Evolutionary conservation across 768 basidiomycete genomes (phyloP).

Genomic region (Galerina sulciceps): DNA sequence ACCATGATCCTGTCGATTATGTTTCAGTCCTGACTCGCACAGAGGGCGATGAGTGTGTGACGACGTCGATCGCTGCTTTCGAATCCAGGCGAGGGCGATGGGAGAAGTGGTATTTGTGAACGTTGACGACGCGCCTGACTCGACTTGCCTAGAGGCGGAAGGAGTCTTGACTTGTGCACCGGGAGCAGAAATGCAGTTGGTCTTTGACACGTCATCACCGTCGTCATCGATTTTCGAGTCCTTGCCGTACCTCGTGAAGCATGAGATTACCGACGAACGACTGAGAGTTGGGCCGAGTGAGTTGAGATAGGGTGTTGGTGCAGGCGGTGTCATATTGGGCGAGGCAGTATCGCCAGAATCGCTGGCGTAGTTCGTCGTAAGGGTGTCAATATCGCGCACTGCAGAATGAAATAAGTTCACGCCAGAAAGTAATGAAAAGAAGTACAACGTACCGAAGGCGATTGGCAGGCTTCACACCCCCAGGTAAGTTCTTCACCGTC

Average conservation of each 20-base stretch:
- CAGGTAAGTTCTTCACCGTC: no score
- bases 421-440: no score
- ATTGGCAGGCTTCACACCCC: no score
- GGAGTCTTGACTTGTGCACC: background rate
- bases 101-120: slow-evolving; percentile 93
- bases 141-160: slow-evolving; percentile 7
- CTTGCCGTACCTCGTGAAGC: slow-evolving; percentile 77
- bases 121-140: slow-evolving; percentile 85
- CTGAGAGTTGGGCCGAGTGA: slow-evolving; percentile 94
- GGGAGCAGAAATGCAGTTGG: slow-evolving; percentile 21
- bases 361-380: no score
- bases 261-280: slow-evolving; percentile 73
- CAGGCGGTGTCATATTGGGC: slow-evolving; percentile 94
- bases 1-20: slow-evolving; percentile 89
- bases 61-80: slow-evolving; percentile 91
- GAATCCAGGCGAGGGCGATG: slow-evolving; percentile 83
- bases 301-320: slow-evolving; percentile 79
- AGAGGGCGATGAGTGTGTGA: slow-evolving; percentile 97
- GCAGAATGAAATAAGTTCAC: no score
- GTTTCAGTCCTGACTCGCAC: slow-evolving; percentile 92
- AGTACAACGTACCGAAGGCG: no score
- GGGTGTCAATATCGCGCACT: no score
- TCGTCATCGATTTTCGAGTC: slow-evolving; percentile 61
- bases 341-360: no score
- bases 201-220: slow-evolving; percentile 10